Evolutionary conservation across 306 rosid genomes (phyloP).

Genomic region (Dalbergia cochinchinensis): DNA sequence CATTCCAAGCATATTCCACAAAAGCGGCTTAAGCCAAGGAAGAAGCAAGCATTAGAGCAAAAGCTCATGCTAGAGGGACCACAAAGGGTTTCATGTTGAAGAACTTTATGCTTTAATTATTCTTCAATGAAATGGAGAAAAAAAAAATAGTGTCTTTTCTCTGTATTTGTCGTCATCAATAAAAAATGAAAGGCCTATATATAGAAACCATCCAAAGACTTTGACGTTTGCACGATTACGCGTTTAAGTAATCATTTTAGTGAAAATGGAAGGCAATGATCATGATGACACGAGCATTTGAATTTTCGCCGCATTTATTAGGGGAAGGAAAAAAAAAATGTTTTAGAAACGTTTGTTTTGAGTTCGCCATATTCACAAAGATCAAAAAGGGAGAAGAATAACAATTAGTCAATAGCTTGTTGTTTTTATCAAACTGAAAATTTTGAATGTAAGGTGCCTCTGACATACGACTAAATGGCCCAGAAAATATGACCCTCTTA

Average conservation of each 20-base stretch:
- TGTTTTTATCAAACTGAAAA: slow-evolving; percentile 11
- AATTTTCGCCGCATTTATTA: neutral
- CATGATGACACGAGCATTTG: neutral
- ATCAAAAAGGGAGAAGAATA: neutral
- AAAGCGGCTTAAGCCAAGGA: slow-evolving; percentile 57
- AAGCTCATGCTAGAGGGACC: slow-evolving; percentile 43
- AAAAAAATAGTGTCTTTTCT: neutral
- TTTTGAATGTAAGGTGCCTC: slow-evolving; percentile 16
- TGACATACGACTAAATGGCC: slow-evolving; percentile 17
- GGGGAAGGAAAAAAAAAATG: neutral
- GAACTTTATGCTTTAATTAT: neutral
- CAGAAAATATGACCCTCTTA: no score
- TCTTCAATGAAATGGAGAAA: neutral
- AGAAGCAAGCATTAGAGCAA: slow-evolving; percentile 48
- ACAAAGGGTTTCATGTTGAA: slow-evolving; percentile 23
- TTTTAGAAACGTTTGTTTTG: neutral
- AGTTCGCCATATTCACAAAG: neutral
- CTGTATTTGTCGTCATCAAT: neutral
- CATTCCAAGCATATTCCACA: slow-evolving; percentile 54
- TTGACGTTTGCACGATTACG: slow-evolving; percentile 6
- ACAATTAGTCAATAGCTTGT: slow-evolving; percentile 16
- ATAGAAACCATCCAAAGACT: neutral
- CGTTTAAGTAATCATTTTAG: neutral
- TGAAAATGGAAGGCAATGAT: neutral
- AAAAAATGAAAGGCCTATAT: neutral